Evolutionary conservation across 176 grass and related monocot genomes (phyloP), one percentile per base, ranked within the genome.

Genomic region (Tillandsia leiboldiana): DNA sequence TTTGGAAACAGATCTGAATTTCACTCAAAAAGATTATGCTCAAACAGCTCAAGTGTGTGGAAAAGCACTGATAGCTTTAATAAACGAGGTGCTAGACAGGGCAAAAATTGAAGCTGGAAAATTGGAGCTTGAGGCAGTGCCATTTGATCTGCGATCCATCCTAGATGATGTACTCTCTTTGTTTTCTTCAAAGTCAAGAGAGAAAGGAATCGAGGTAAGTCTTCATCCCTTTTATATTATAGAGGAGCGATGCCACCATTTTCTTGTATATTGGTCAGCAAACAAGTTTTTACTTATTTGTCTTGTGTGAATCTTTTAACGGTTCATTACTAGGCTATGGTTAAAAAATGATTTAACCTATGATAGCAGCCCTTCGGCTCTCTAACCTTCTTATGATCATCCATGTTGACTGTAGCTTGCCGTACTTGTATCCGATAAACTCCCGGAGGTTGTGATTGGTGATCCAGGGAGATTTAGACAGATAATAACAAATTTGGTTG

Each of bases 61-160:
- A 64, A 92, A 70, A 78, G 81, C 86, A 72, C 82, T 97, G 69
- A 89, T 92, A 75, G 87, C 79, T 70, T 76, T 97, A 63, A 97
- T 97, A 73, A 97, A 97, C 79, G 93, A 97, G 81, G 89, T 96
- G 18, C 88, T 96, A 73, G 92, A 96, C 83, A 80, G 89, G 8
- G 93, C 88, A 63, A 97, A 97, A 83, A 90, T 97, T 74, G 93
- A 97, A 75, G 86, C 93, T 63, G 93, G 93, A 28, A 97, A 92
- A 51, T 79, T 97, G 58, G 93, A 97, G 75, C 87, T 97, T 67
- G 93, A 97, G 70, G 79, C 76, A 5, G 84, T 97, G 27, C 83
- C 79, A 27, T 97, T 97, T 83, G 89, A 97, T 50, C 42, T 97
- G 74, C 76, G 81, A 28, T 87, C 84, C 73, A 73, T 92, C 50